Percentiles rank a stretch among this genome's conserved stretches.
These are phyloP conservation scores for Penicillium desertorum DNA, from an alignment of 495 filamentous ascomycete genomes.

Conservation along the genomic window DNA sequence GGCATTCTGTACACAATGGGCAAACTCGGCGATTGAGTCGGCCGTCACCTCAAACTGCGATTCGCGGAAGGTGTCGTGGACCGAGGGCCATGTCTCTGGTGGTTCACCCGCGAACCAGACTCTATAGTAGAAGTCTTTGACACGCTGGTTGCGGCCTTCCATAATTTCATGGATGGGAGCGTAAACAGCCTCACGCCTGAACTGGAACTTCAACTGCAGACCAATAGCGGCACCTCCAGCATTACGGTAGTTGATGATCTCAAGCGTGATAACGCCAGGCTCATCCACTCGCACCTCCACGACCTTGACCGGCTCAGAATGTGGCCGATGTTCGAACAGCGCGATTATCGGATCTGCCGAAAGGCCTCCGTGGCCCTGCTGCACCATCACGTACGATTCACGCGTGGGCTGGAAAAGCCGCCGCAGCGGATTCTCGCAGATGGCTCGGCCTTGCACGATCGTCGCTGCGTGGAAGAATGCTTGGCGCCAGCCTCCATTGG, in stretches of 20 bases:
- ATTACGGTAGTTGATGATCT: slow-evolving; percentile 85
- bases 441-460: slow-evolving; percentile 90
- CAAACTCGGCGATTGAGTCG: slow-evolving; percentile 93
- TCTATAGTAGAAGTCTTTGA: slow-evolving; percentile 97
- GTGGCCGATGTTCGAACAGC: no score
- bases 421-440: slow-evolving; percentile 92
- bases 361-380: slow-evolving; percentile 52
- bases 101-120: slow-evolving; percentile 89
- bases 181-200: slow-evolving; percentile 89
- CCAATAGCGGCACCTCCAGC: slow-evolving; percentile 73
- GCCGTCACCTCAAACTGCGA: slow-evolving; percentile 79
- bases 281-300: slow-evolving; percentile 74
- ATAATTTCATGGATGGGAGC: slow-evolving; percentile 94
- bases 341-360: slow-evolving; percentile 68
- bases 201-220: slow-evolving; percentile 80
- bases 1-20: slow-evolving; percentile 96
- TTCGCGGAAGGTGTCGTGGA: slow-evolving; percentile 83
- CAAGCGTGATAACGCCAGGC: slow-evolving; percentile 75
- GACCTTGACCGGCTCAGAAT: slow-evolving; percentile 64
- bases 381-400: slow-evolving; percentile 56
- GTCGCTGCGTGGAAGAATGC: slow-evolving; percentile 90
- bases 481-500: slow-evolving; percentile 80
- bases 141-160: slow-evolving; percentile 86
- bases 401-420: slow-evolving; percentile 48
- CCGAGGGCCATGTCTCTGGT: slow-evolving; percentile 75